phyloP scores from a whole-genome alignment of 371 early-diverging fungal genomes.

The Mortierella sp. region DNA sequence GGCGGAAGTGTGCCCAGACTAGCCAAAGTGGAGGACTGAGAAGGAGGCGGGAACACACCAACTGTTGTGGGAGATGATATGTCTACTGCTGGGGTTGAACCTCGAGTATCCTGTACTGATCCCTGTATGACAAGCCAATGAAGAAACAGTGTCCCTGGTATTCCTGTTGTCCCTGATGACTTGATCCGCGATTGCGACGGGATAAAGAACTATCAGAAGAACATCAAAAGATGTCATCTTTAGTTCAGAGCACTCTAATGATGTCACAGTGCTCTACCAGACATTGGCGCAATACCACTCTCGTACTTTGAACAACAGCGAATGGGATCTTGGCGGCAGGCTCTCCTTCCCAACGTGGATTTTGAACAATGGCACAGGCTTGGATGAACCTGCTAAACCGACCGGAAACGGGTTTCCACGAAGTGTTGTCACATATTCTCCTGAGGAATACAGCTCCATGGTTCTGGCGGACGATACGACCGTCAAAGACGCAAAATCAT shows the following conservation, averaged over 20 bases:
- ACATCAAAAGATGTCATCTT: no score
- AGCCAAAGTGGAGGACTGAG: not conserved
- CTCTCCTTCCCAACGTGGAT: slow-evolving; percentile 20
- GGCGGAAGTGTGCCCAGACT: not conserved
- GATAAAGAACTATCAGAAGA: slow-evolving; percentile 36
- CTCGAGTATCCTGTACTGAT: not conserved
- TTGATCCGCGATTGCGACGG: slow-evolving; percentile 27
- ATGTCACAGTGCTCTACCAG: no score
- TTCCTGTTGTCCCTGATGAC: not conserved
- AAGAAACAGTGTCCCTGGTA: slow-evolving; percentile 21
- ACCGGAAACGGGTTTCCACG: slow-evolving; percentile 23
- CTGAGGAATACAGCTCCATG: slow-evolving; percentile 27
- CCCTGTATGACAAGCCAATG: slow-evolving; percentile 40
- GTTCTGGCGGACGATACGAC: slow-evolving; percentile 42
- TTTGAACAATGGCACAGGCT: slow-evolving; percentile 15
- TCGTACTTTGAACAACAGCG: slow-evolving; percentile 39
- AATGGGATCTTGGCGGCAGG: slow-evolving; percentile 7
- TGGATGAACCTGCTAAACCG: not conserved
- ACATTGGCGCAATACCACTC: no score
- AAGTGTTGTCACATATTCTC: slow-evolving; percentile 38
- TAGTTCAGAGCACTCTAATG: no score
- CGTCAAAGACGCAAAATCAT: slow-evolving; percentile 6
- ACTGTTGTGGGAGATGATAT: not conserved
- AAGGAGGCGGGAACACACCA: not conserved
- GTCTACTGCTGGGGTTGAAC: not conserved